Evolutionary conservation across 2,329 filamentous ascomycete genomes (phyloP).

Genomic region (Helminthosporium solani): DNA sequence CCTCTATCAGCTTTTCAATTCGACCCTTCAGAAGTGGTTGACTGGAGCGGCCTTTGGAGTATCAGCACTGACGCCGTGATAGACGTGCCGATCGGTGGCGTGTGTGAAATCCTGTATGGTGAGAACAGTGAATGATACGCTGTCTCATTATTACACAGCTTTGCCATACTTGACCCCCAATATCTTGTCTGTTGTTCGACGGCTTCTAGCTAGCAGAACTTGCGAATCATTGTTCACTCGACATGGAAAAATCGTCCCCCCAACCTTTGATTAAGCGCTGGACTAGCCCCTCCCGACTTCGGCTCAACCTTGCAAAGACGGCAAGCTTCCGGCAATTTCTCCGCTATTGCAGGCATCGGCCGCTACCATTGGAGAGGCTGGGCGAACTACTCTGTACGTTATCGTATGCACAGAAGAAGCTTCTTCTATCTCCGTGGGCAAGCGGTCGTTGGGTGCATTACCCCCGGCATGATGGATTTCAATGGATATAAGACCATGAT

Average conservation of each 20-base stretch:
- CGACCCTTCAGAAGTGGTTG: slow-evolving; percentile 48
- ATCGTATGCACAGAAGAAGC: too few relatives aligned
- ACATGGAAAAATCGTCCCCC: not conserved
- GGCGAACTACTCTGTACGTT: too few relatives aligned
- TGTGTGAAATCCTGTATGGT: slow-evolving; percentile 92
- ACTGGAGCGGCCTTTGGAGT: slow-evolving; percentile 86
- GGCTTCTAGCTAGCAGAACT: too few relatives aligned
- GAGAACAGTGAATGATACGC: slow-evolving; percentile 34
- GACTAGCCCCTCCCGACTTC: not conserved
- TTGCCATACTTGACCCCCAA: too few relatives aligned
- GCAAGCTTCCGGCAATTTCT: too few relatives aligned
- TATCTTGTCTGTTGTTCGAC: not conserved
- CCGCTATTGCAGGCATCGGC: not conserved
- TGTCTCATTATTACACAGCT: not conserved
- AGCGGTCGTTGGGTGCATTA: not conserved
- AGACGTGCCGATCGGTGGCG: slow-evolving; percentile 92
- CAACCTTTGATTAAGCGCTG: not conserved
- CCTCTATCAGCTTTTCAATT: slow-evolving; percentile 39
- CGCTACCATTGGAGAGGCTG: too few relatives aligned
- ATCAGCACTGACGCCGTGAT: slow-evolving; percentile 94
- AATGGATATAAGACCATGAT: not conserved
- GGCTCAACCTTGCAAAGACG: not conserved
- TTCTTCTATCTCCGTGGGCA: not conserved
- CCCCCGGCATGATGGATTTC: not conserved
- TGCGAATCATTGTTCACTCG: not conserved